Base-by-base conservation (phyloP, 2,329 filamentous ascomycete genomes). In the Triangularia setosa region DNA sequence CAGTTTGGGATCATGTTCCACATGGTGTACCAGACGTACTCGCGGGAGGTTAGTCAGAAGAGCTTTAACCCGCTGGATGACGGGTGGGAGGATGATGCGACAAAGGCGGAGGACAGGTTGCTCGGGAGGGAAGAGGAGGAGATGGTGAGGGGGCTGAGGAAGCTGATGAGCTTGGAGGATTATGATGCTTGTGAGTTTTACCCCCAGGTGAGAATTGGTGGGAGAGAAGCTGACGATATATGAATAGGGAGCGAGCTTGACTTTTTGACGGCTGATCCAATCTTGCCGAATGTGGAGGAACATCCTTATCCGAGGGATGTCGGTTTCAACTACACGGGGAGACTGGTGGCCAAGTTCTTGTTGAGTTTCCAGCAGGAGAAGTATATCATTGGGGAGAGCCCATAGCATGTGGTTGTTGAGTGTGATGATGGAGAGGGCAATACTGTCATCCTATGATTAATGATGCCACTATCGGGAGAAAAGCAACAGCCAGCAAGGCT, bases 1-100 rank as follows among this genome's bases (percentile, higher is more conserved):
- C 84, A 87, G 73, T 85, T 87, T 69, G 82, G 82, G 3, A 84
- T 83, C 67, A 83, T 85, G 73, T 87, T 87, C 71, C 84, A 87
- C 72, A 80, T 85, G 70, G 78, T 85, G 63, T 87, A 85, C 69
- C 83, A 85, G 76, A 86, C 84, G 21, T 82, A 85, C 71, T 79
- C 77, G 62, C 77, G 77, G 68, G 82, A 85, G 66, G 76, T 77
- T 3, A 78, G 79, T 53, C 72, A 78, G 7, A 81, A 77, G 72
- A 77, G 83, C 58, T 87, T 85, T 70, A 87, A 86, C 69, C 84
- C 84, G 18, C 72, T 87, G n/a, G 40, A 48, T 18, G 40, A 48
- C 5, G n/a, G 18, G 40, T 48, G 40, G 40, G 11, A 21, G 40
- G 68, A 81, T 7, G 83, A 85, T 68, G 73, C 76, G 55, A 72